phyloP scores from a whole-genome alignment of 2,329 filamentous ascomycete species.

The Furcasterigmium furcatum region DNA sequence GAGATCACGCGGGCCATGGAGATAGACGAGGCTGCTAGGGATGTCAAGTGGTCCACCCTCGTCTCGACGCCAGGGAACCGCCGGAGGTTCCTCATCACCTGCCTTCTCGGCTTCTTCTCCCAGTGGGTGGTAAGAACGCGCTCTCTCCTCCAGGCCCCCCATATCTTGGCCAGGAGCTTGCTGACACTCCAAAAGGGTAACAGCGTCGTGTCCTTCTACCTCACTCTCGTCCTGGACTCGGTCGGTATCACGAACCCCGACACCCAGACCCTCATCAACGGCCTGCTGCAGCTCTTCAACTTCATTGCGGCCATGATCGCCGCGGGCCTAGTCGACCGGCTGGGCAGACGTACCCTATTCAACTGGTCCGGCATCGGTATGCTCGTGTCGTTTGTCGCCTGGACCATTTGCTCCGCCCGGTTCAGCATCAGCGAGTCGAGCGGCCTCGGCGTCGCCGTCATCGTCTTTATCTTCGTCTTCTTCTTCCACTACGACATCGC shows the following conservation, averaged over 20 bases:
- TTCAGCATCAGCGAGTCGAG: constrained; percentile 7
- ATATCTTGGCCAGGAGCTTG: constrained; percentile 9
- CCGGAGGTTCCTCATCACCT: constrained; percentile 5
- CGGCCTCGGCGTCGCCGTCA: constrained; percentile 34
- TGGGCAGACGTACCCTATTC: constrained; percentile 10
- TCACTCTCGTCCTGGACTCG: constrained; percentile 29
- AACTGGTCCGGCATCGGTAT: constrained; percentile 28
- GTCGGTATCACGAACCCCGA: constrained; percentile 20
- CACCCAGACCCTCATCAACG: constrained; percentile 28
- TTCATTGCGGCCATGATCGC: constrained; percentile 8
- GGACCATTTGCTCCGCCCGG: constrained; percentile 17
- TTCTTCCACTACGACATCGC: constrained; percentile 36
- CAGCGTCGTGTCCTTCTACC: constrained; percentile 31
- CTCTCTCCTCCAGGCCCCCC: background rate
- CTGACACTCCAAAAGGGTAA: constrained; percentile 23
- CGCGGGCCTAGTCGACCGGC: constrained; percentile 27
- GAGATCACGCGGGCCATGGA: constrained; percentile 11
- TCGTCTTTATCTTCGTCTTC: constrained; percentile 43
- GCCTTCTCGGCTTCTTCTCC: constrained; percentile 12
- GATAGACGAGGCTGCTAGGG: constrained; percentile 11
- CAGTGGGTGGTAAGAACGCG: constrained; percentile 17
- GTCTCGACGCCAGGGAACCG: constrained; percentile 14
- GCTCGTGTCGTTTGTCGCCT: constrained; percentile 10
- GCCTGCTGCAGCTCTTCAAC: constrained; percentile 15
- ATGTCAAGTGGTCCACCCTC: constrained; percentile 13